A percentile compares a stretch with the other conserved stretches of the same genome.
Evolutionary conservation across 768 basidiomycete genomes (phyloP).

Genomic region (Lepiota venenata): DNA sequence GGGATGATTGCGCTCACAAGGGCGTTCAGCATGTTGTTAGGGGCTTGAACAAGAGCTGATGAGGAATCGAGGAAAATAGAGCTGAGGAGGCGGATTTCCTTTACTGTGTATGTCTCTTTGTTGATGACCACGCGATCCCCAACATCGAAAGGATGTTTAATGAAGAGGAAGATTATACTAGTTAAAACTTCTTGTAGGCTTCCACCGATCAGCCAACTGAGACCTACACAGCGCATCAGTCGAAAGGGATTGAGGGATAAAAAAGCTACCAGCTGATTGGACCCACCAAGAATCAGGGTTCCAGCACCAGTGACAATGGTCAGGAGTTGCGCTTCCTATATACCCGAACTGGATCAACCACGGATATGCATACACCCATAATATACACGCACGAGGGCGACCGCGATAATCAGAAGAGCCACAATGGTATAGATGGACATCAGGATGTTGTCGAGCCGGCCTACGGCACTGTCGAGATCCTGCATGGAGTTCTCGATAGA

Average conservation of each 20-base stretch:
- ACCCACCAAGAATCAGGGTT: slow-evolving; percentile 45
- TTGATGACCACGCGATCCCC: slow-evolving; percentile 65
- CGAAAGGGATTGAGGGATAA: not conserved
- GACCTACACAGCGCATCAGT: slow-evolving; percentile 35
- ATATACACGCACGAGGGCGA: slow-evolving; percentile 57
- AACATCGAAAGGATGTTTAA: slow-evolving; percentile 83
- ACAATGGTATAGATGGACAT: slow-evolving; percentile 77
- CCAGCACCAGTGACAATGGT: slow-evolving; percentile 78
- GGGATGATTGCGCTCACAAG: slow-evolving; percentile 33
- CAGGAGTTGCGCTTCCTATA: slow-evolving; percentile 67
- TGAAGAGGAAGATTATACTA: slow-evolving; percentile 88
- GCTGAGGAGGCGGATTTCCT: slow-evolving; percentile 82
- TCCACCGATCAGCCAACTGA: slow-evolving; percentile 85
- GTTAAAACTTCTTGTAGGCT: slow-evolving; percentile 79
- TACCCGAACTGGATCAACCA: slow-evolving; percentile 2
- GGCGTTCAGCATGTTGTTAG: slow-evolving; percentile 58
- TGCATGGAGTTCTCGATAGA: slow-evolving; percentile 85
- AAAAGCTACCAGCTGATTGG: not conserved
- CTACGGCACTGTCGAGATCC: slow-evolving; percentile 87
- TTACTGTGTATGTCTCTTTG: slow-evolving; percentile 67
- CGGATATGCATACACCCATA: not conserved
- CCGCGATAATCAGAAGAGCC: slow-evolving; percentile 74
- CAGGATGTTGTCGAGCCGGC: slow-evolving; percentile 81
- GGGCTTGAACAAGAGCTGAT: slow-evolving; percentile 65
- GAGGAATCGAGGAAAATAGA: slow-evolving; percentile 66